A percentile compares a stretch with the other conserved stretches of the same genome.
Conservation (phyloP, 331 rosid species). For the Cydonia oblonga region DNA sequence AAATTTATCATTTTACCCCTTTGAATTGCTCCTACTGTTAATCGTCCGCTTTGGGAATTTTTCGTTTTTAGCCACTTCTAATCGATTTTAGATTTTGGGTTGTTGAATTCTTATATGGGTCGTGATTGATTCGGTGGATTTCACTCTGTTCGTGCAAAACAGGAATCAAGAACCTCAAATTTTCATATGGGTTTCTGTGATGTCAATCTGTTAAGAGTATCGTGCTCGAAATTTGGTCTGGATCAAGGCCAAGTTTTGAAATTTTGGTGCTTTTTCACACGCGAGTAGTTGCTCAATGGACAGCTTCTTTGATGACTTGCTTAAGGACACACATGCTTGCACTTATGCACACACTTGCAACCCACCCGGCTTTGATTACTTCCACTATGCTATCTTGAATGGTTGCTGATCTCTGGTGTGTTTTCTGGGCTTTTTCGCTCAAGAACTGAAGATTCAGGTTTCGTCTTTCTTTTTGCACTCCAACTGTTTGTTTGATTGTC, state of each 20-base stretch:
- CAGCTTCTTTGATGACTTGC: conserved; percentile 66
- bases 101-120: background rate
- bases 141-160: background rate
- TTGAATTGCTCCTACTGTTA: background rate
- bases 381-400: no score
- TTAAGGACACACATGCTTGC: conserved; percentile 71
- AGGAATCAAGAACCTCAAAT: background rate
- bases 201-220: background rate
- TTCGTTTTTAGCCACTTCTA: background rate
- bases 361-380: conserved; percentile 82
- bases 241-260: no score
- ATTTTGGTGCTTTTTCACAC: conserved; percentile 18
- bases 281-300: conserved; percentile 77
- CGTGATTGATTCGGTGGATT: background rate
- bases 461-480: background rate
- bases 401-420: no score
- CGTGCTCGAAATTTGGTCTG: no score
- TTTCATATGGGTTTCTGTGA: conserved; percentile 1
- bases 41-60: background rate
- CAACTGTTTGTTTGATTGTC: no score
- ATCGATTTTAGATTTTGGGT: background rate
- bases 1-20: background rate
- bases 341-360: conserved; percentile 96
- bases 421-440: no score
- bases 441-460: no score